Base-by-base conservation (phyloP, 768 basidiomycete species). In the Mycena galopus region DNA sequence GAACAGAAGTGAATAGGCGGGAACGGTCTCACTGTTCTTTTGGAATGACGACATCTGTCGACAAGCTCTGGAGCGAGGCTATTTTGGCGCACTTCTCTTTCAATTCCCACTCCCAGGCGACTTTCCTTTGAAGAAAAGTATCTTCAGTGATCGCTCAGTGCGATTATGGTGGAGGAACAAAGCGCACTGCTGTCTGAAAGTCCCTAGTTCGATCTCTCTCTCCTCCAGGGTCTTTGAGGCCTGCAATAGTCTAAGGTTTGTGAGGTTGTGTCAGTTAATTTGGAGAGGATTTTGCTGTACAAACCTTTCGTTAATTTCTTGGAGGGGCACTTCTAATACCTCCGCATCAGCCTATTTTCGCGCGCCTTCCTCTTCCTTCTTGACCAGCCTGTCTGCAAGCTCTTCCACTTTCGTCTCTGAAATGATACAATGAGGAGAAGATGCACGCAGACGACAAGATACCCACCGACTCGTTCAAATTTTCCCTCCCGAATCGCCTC, bases 401-500 rank as follows among this genome's bases (percentile, higher is more conserved):
- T 73, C 74, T 65, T 75, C 74, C 11, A 79, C 60, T 69, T 42
- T 67, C 14, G 25, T 66, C 72, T 77, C 65, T 67, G 58, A 23
- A 53, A 58, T 9, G 56, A 30, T 42, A 21, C 14, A 47, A 33
- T 62, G 53, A 65, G 42, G 7, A 23, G 4, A 4, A 10, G 29
- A 17, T 11, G 25, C 37, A 29, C 19, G 16, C n/a, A 19, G 47
- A 55, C 12, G 21, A 61, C 12, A 19, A 29, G 50, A 33, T 21
- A 71, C 73, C 14, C 59, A 75, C 78, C 76, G 16, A 76, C 65
- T 37, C 69, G 65, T 42, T 76, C 68, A 23, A 76, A 69, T 27
- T 68, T 76, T 12, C 57, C 67, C 51, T 70, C 73, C 29, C 77
- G 67, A 23, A 68, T 64, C 11, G 67, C 51, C 72, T 87, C 86